Evolutionary conservation across 1,284 basidiomycete genomes (phyloP), one percentile per base, ranked within the genome.

Genomic region (Cystobasidiaceae sp.): DNA sequence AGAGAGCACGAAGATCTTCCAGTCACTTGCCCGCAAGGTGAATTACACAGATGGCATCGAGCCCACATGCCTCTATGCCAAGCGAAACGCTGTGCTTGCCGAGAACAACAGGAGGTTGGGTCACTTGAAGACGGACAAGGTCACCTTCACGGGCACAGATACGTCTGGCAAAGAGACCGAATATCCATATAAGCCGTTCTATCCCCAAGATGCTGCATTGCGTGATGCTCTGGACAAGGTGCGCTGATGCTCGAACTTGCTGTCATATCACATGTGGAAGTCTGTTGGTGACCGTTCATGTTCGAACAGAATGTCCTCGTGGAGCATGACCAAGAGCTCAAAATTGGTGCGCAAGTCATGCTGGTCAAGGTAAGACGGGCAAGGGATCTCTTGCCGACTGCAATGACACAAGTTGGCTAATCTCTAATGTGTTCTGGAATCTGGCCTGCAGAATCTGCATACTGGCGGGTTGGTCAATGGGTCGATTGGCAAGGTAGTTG

Each of bases 61-160:
- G 52, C 86, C 90, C 5, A 92, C 90, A 15, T 88, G 91, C 74
- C 79, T 94, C 83, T 90, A 86, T 77, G 91, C 93, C 9, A 84
- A 86, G 4, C 85, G 94, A 54, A 84, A 90, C 48, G 89, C 96
- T 66, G 93, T 79, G 19, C 88, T 92, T 39, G 75, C 77, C 21
- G 84, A 90, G 7, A 97, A 97, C 76, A 74, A 73, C 15, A 74
- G 75, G 2, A 85, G 90, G n/a, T 82, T 96, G 70, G 70, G 69
- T 6, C 68, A 68, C 1, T 50, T 76, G 4, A 49, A 46, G 2
- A 67, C 67, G 30, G 65, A 34, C 15, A 28, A 27, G 6, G 23
- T 48, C 8, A 49, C 37, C 0, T 75, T 68, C 66, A 56, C 30
- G 7, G 68, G 72, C 3, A 57, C 68, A 2, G 73, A 75, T 48